Evolutionary conservation across 176 grass and related monocot species (phyloP).

Genomic region (Melocanna baccifera): DNA sequence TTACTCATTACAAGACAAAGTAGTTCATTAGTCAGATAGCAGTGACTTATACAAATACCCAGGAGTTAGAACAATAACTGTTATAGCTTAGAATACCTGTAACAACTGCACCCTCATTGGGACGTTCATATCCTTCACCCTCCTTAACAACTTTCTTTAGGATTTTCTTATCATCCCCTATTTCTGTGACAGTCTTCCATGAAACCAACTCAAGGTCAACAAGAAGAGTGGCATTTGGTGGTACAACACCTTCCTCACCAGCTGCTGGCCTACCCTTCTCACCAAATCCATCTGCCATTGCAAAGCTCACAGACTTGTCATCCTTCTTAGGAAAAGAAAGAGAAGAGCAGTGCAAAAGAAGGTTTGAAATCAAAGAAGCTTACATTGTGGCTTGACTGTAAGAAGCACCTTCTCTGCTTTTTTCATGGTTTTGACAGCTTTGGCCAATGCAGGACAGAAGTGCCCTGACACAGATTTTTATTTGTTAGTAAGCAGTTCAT

Average conservation of each 20-base stretch:
- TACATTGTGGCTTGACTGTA: slow-evolving; percentile 90
- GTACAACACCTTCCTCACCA: slow-evolving; percentile 54
- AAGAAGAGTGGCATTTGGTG: slow-evolving; percentile 62
- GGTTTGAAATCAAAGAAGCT: slow-evolving; percentile 22
- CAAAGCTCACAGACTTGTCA: background rate
- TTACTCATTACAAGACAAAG: background rate
- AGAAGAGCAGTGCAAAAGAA: background rate
- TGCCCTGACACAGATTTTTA: slow-evolving; percentile 46
- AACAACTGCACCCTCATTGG: slow-evolving; percentile 82
- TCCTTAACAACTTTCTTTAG: slow-evolving; percentile 90
- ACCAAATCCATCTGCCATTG: slow-evolving; percentile 77
- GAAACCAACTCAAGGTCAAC: slow-evolving; percentile 85
- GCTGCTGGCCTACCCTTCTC: slow-evolving; percentile 73
- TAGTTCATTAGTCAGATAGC: background rate
- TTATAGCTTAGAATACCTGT: slow-evolving; percentile 44
- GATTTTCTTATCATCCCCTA: slow-evolving; percentile 96
- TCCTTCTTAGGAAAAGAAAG: background rate
- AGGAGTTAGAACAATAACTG: background rate
- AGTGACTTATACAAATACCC: background rate
- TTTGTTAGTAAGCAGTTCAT: slow-evolving; percentile 14
- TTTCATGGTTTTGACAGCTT: slow-evolving; percentile 96
- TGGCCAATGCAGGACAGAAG: slow-evolving; percentile 73
- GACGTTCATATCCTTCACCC: slow-evolving; percentile 78
- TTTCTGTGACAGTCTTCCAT: slow-evolving; percentile 93
- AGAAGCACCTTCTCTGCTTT: slow-evolving; percentile 76